Base-by-base conservation (phyloP, 2,329 filamentous ascomycete genomes). In the Tolypocladium tundrense region DNA sequence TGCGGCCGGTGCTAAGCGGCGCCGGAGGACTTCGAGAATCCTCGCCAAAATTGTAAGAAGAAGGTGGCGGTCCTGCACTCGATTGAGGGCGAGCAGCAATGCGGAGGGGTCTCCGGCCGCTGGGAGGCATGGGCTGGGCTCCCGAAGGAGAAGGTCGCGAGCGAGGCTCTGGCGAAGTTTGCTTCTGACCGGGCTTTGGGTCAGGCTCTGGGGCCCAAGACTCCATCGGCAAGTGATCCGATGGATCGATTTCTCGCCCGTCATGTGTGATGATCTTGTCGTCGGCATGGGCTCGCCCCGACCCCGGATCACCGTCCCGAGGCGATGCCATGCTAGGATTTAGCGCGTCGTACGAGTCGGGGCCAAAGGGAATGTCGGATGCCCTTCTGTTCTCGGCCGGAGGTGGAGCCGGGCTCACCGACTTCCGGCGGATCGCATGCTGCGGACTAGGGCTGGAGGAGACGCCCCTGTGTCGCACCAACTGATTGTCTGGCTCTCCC, bases 151-250 rank as follows among this genome's bases (percentile, higher is more conserved):
- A 71, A 8, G 78, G 75, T 39, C 82, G 75, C 7, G 75, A 69
- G 31, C 68, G 68, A 40, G 69, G 57, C 55, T 74, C 69, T 57
- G 66, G 60, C 1, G 68, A 64, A 21, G 67, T 59, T 54, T 68
- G 61, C 50, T 63, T 67, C 33, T 65, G 60, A 2, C 58, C 60
- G 37, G 68, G 61, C 60, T 72, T 72, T 2, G 80, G 79, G 63
- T 89, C 86, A 0, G 88, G 88, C 65, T 91, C 88, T 0, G 88
- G 88, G 1, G 88, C 88, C 88, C 88, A 91, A 1, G 84, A 84
- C 57, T 89, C 85, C 68, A 90, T 82, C 0, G 89, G 89, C 16
- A 92, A 77, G 67, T 92, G 88, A 69, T 93, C 89, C 0, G 88
- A 90, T 1, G 89, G 89, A 66, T 93, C 89, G 57, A 93, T 81